These are phyloP conservation scores for Diaporthe sp. DNA, from an alignment of 2,329 filamentous ascomycete species.

Conservation along the genomic window DNA sequence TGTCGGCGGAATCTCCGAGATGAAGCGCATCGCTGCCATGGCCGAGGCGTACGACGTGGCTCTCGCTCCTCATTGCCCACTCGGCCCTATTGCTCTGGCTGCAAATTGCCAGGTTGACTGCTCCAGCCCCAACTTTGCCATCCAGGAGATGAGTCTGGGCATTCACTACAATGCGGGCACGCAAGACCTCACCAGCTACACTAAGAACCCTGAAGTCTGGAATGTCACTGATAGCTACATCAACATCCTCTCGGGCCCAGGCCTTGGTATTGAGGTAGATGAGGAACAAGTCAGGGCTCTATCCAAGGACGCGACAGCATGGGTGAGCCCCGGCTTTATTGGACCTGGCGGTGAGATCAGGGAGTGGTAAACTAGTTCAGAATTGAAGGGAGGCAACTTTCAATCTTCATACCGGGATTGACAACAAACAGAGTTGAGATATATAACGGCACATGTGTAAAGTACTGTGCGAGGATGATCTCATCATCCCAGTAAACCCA, in stretches of 20 bases:
- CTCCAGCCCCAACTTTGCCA: conserved; percentile 69
- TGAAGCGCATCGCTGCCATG: conserved; percentile 73
- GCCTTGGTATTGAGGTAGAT: conserved; percentile 74
- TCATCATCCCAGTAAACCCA: not conserved
- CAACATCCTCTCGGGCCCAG: conserved; percentile 64
- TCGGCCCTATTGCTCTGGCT: conserved; percentile 75
- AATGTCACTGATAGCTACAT: conserved; percentile 71
- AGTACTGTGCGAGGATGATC: not conserved
- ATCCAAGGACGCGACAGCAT: conserved; percentile 64
- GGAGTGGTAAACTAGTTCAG: conserved; percentile 67
- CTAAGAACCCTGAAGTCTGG: conserved; percentile 71
- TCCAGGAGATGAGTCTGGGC: conserved; percentile 78
- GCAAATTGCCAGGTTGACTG: conserved; percentile 73
- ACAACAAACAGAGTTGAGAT: not conserved
- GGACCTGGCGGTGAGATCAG: conserved; percentile 73
- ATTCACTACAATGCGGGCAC: conserved; percentile 77
- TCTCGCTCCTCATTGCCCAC: conserved; percentile 74
- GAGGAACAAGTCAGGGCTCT: conserved; percentile 72
- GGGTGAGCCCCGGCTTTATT: conserved; percentile 73
- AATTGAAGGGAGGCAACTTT: too few relatives aligned
- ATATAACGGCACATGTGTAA: not conserved
- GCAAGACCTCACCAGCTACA: conserved; percentile 71
- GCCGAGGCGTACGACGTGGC: conserved; percentile 76
- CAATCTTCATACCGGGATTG: fast-evolving
- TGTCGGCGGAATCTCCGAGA: conserved; percentile 74